These are phyloP conservation scores for Corymbia citriodora DNA, from an alignment of 441 rosid species.

Conservation along the genomic window DNA sequence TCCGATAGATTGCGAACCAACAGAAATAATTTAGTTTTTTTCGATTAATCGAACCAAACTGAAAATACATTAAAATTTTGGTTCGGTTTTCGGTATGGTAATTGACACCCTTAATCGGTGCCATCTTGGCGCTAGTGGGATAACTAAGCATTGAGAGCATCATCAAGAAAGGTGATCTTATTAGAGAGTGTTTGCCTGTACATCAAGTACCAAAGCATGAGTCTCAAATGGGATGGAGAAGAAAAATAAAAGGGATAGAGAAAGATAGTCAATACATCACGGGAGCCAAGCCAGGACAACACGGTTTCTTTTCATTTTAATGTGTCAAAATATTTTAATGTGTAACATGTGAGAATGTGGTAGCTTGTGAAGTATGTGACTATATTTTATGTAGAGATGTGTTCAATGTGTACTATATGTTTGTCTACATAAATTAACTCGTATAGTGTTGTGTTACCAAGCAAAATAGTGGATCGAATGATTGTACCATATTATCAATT, in stretches of 20 bases:
- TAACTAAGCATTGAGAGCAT: neutral
- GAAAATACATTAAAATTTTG: no score
- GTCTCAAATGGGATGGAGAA: neutral
- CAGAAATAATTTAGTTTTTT: no score
- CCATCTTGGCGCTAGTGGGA: rapidly evolving
- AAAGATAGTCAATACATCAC: rapidly evolving
- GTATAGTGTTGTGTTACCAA: rapidly evolving
- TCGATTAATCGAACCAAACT: no score
- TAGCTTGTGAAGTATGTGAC: neutral
- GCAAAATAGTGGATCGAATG: rapidly evolving
- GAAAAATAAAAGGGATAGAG: neutral
- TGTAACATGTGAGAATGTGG: neutral
- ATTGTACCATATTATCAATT: neutral
- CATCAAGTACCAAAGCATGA: neutral
- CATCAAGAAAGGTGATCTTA: rapidly evolving
- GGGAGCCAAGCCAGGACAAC: rapidly evolving
- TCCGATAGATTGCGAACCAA: no score
- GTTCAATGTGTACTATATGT: neutral
- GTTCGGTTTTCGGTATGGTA: no score
- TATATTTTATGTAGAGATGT: neutral
- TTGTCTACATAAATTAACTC: neutral
- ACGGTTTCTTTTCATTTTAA: neutral
- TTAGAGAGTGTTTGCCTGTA: neutral
- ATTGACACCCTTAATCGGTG: no score
- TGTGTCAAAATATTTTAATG: neutral